A percentile compares a stretch with the other conserved stretches of the same genome.
phyloP scores from a whole-genome alignment of 306 rosid genomes.

The Citrullus mucosospermus region DNA sequence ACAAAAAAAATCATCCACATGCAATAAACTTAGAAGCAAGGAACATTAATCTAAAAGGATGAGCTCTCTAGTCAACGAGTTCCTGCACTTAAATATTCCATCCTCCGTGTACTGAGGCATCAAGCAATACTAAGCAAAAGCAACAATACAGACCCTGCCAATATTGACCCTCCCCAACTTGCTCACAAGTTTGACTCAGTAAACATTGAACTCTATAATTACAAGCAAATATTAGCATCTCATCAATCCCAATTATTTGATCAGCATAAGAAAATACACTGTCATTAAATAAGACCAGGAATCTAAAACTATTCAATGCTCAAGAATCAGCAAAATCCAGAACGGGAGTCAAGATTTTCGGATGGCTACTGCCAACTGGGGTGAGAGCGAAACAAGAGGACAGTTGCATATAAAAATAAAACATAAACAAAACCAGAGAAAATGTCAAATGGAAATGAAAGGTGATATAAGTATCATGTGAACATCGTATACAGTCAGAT shows the following conservation, averaged over 20 bases:
- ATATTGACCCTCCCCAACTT: background rate
- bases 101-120: background rate
- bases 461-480: background rate
- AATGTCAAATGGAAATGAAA: background rate
- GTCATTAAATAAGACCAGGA: background rate
- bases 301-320: background rate
- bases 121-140: background rate
- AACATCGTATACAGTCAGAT: background rate
- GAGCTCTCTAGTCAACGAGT: background rate
- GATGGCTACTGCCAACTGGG: background rate
- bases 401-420: background rate
- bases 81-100: background rate
- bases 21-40: background rate
- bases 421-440: background rate
- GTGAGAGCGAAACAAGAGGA: background rate
- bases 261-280: background rate
- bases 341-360: background rate
- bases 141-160: background rate
- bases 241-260: background rate
- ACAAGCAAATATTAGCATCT: background rate
- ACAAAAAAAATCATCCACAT: background rate
- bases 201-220: background rate
- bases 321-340: background rate
- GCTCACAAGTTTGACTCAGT: background rate
- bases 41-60: background rate